Evolutionary conservation across 768 basidiomycete species (phyloP).

Genomic region (Boletus bicolor): DNA sequence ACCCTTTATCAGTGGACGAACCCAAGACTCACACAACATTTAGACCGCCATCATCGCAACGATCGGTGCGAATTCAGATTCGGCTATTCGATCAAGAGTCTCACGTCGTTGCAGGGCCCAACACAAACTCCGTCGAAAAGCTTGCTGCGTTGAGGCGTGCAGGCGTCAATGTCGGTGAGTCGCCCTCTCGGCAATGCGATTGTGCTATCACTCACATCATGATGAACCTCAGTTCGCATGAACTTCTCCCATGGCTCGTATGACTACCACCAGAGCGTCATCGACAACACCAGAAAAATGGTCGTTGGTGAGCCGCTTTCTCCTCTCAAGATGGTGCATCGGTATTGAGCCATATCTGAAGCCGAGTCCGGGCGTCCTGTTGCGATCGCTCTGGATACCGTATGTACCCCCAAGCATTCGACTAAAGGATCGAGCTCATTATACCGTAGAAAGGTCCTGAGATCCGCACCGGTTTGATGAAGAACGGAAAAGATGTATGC

Average conservation of each 20-base stretch:
- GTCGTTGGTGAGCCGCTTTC: conserved; percentile 55
- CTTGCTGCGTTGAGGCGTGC: conserved; percentile 80
- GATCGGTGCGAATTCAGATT: conserved; percentile 61
- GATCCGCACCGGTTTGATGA: conserved; percentile 95
- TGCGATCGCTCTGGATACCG: conserved; percentile 97
- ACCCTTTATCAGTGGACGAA: background rate
- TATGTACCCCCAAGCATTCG: conserved; percentile 36
- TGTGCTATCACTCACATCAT: conserved; percentile 6
- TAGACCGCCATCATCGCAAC: conserved; percentile 98
- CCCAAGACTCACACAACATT: conserved; percentile 6
- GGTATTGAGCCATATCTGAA: conserved; percentile 8
- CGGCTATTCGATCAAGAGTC: background rate
- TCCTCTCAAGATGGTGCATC: background rate
- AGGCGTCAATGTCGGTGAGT: conserved; percentile 96
- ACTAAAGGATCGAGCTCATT: conserved; percentile 4
- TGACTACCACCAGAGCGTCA: conserved; percentile 98
- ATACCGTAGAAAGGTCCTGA: conserved; percentile 89
- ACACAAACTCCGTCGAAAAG: conserved; percentile 89
- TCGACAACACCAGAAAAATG: conserved; percentile 93
- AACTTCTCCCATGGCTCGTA: conserved; percentile 99
- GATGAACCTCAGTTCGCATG: conserved; percentile 79
- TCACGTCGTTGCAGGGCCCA: conserved; percentile 63
- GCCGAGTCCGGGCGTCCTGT: conserved; percentile 82
- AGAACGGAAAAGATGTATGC: conserved; percentile 80
- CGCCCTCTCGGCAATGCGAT: background rate